Percentiles rank a stretch among this genome's conserved stretches.
These are phyloP conservation scores for Sugiyamaella chiloensis DNA, from an alignment of 805 yeast species.

Conservation along the genomic window DNA sequence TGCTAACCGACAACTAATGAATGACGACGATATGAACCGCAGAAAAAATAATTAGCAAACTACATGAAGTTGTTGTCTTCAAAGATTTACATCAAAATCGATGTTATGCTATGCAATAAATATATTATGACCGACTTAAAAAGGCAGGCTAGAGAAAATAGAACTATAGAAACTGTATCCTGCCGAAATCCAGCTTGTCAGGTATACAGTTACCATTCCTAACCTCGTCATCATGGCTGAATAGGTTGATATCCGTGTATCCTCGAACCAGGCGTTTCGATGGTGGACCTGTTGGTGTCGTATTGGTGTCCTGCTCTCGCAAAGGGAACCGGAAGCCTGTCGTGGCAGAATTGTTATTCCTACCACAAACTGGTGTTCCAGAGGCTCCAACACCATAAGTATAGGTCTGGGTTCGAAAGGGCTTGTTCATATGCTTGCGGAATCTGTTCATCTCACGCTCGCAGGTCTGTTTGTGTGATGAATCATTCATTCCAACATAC, in stretches of 20 bases:
- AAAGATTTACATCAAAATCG: neutral
- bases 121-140: neutral
- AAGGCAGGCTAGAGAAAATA: neutral
- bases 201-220: neutral
- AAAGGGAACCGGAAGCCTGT: slow-evolving; percentile 19
- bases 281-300: slow-evolving; percentile 17
- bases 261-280: neutral
- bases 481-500: slow-evolving; percentile 84
- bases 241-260: neutral
- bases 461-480: slow-evolving; percentile 43
- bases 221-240: neutral
- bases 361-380: slow-evolving; percentile 6
- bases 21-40: too few species aligned
- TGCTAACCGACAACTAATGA: neutral
- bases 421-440: slow-evolving; percentile 41
- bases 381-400: slow-evolving; percentile 14
- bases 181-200: neutral
- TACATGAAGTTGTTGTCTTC: too few species aligned
- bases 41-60: too few species aligned
- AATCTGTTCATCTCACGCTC: slow-evolving; percentile 54
- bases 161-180: neutral
- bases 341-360: neutral
- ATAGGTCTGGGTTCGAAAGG: slow-evolving; percentile 20
- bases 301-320: slow-evolving; percentile 13
- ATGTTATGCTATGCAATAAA: slow-evolving; percentile 6